Percentiles rank a stretch among this genome's conserved stretches.
phyloP scores from a whole-genome alignment of 2,329 filamentous ascomycete genomes.

The Dothistroma septosporum region DNA sequence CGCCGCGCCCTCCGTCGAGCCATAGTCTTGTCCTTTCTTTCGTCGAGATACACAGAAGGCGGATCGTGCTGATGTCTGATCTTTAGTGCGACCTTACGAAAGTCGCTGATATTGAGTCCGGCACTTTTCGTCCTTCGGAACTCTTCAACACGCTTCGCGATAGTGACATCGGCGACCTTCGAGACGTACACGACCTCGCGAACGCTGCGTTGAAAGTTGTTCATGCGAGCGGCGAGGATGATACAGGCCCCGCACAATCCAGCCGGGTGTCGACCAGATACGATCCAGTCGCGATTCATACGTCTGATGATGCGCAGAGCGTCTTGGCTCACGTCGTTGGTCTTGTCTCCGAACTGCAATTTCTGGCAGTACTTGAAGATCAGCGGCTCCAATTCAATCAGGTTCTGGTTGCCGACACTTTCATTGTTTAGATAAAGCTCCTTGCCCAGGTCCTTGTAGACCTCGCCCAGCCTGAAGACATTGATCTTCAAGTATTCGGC shows the following conservation, averaged over 20 bases:
- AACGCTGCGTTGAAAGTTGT: conserved; percentile 91
- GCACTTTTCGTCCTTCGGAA: conserved; percentile 85
- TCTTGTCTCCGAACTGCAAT: conserved; percentile 81
- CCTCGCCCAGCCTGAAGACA: conserved; percentile 85
- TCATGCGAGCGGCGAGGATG: conserved; percentile 93
- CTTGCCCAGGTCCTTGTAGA: conserved; percentile 78
- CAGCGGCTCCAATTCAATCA: conserved; percentile 77
- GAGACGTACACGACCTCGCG: conserved; percentile 97
- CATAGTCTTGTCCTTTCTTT: conserved; percentile 44
- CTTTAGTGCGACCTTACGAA: conserved; percentile 63
- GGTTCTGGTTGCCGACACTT: conserved; percentile 50
- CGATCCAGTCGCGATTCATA: conserved; percentile 98
- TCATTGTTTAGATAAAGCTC: conserved; percentile 56
- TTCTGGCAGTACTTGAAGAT: conserved; percentile 88
- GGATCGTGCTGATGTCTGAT: conserved; percentile 74
- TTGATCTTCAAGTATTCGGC: conserved; percentile 81
- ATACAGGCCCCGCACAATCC: conserved; percentile 92
- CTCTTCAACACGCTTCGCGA: conserved; percentile 85
- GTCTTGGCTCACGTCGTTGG: conserved; percentile 79
- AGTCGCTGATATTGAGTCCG: conserved; percentile 81
- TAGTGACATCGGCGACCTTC: conserved; percentile 90
- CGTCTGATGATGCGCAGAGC: conserved; percentile 82
- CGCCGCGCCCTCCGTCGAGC: conserved; percentile 32
- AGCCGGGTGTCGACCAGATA: conserved; percentile 85
- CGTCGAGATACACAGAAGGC: conserved; percentile 71